These are phyloP conservation scores for Lablab purpureus DNA, from an alignment of 306 rosid genomes.

Conservation along the genomic window DNA sequence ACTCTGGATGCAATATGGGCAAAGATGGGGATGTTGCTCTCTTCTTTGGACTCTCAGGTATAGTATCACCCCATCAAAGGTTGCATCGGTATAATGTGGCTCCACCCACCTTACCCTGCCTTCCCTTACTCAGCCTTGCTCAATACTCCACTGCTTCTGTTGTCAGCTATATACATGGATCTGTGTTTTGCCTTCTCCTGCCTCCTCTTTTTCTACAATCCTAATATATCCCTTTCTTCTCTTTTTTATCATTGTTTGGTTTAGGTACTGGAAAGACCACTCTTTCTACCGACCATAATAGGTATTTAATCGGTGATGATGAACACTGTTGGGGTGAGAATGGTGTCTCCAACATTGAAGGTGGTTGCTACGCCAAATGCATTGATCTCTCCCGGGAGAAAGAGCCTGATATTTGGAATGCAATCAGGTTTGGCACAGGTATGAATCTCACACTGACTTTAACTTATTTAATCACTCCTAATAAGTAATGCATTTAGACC, in stretches of 20 bases:
- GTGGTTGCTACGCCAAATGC: constrained; percentile 98
- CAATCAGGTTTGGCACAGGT: constrained; percentile 93
- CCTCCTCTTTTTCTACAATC: constrained; percentile 16
- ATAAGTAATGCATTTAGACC: constrained; percentile 9
- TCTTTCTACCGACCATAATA: constrained; percentile 79
- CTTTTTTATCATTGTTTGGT: not conserved
- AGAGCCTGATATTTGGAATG: constrained; percentile 94
- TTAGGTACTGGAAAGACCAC: constrained; percentile 92
- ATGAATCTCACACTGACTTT: constrained; percentile 31
- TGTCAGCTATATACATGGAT: not conserved
- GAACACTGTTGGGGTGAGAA: constrained; percentile 88
- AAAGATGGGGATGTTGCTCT: constrained; percentile 91
- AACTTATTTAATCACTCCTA: not conserved
- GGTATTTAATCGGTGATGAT: constrained; percentile 87
- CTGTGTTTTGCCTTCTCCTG: constrained; percentile 6
- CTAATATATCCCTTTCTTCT: constrained; percentile 12
- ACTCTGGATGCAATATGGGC: constrained; percentile 94
- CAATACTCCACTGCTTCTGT: constrained; percentile 21
- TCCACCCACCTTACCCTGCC: constrained; percentile 19
- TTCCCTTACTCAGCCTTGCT: constrained; percentile 40
- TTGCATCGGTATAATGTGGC: constrained; percentile 1
- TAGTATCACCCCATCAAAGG: constrained; percentile 42
- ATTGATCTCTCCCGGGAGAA: constrained; percentile 80
- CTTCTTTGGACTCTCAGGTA: constrained; percentile 97
- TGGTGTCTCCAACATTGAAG: constrained; percentile 92